Evolutionary conservation across 2,329 filamentous ascomycete species (phyloP), one percentile per base, ranked within the genome.

Genomic region (Ophiognomonia clavigignenti-juglandacearum): DNA sequence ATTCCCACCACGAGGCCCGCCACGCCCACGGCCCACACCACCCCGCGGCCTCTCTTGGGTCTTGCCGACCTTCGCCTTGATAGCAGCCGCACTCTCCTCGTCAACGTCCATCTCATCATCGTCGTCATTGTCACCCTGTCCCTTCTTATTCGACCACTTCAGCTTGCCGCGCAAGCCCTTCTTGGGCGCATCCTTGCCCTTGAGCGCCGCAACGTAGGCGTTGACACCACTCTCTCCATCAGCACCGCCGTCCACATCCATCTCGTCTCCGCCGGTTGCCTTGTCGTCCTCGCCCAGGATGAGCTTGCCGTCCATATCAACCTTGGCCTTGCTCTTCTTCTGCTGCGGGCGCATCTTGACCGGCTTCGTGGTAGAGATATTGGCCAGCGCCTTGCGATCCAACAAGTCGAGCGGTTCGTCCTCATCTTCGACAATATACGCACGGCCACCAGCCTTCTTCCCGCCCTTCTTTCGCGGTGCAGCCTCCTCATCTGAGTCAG

Each of bases 401-500:
- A 98, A 80, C 38, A 98, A 78, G 70, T 98, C 93, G 35, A 98
- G 83, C 1, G 93, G 93, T 64, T 97, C 93, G 58, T 95, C 88
- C 48, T 95, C 89, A 52, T 95, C 87, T 70, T 97, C 92, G 51
- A 96, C 80, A 57, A 98, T 97, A 67, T 93, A 98, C 1, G 86
- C 81, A 59, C 78, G 77, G 35, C 78, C 24, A 26, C 24, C 24
- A 10, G 24, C 80, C 64, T 81, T 82, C 68, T 72, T 64, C 54
- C 68, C 60, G 13, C 9, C 14, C 63, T 74, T 71, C 66, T 68
- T 72, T 26, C 61, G 63, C 39, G 58, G 59, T 47, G 43, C 56
- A 59, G 58, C 43, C 60, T 61, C 52, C 55, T 64, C 57, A 66
- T 66, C 66, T 54, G 84, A 81, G 9, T 80, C 81, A 48, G 82